Evolutionary conservation across 441 rosid genomes (phyloP).

Genomic region (Biscutella laevigata): DNA sequence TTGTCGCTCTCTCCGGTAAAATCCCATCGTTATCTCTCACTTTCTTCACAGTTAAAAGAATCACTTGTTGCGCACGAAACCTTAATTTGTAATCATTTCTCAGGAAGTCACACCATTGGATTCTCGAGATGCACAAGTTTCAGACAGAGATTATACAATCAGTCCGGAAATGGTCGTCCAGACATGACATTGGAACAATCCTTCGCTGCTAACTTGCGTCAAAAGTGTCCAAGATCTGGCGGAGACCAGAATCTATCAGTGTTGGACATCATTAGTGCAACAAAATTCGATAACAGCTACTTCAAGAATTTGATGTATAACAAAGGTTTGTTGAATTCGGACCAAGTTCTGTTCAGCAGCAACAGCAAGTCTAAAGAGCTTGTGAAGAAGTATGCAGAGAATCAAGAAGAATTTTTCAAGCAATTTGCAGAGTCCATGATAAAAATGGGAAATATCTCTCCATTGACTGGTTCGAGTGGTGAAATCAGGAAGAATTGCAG

Average conservation of each 20-base stretch:
- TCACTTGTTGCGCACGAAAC: no score
- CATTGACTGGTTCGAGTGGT: slow-evolving; percentile 68
- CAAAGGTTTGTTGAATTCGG: slow-evolving; percentile 76
- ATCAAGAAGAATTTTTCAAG: slow-evolving; percentile 53
- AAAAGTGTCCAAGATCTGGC: slow-evolving; percentile 60
- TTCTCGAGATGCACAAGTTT: slow-evolving; percentile 71
- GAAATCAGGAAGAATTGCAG: slow-evolving; percentile 76
- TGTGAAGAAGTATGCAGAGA: slow-evolving; percentile 59
- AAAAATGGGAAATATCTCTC: slow-evolving; percentile 80
- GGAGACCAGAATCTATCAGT: slow-evolving; percentile 76
- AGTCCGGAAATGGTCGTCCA: slow-evolving; percentile 63
- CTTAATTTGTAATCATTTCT: neutral
- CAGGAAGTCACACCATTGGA: slow-evolving; percentile 96
- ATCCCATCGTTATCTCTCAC: no score
- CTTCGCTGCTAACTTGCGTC: slow-evolving; percentile 48
- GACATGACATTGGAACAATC: slow-evolving; percentile 56
- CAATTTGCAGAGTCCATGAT: slow-evolving; percentile 81
- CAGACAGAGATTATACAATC: slow-evolving; percentile 88
- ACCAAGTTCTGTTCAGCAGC: slow-evolving; percentile 59
- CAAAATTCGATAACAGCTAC: slow-evolving; percentile 71
- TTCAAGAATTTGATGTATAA: slow-evolving; percentile 56
- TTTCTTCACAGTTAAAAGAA: slow-evolving; percentile 7
- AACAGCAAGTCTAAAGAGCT: slow-evolving; percentile 43
- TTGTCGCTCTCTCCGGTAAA: slow-evolving; percentile 87
- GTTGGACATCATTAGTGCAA: slow-evolving; percentile 61